Evolutionary conservation across 2,329 filamentous ascomycete species (phyloP).

Genomic region (Aspergillus caelatus): DNA sequence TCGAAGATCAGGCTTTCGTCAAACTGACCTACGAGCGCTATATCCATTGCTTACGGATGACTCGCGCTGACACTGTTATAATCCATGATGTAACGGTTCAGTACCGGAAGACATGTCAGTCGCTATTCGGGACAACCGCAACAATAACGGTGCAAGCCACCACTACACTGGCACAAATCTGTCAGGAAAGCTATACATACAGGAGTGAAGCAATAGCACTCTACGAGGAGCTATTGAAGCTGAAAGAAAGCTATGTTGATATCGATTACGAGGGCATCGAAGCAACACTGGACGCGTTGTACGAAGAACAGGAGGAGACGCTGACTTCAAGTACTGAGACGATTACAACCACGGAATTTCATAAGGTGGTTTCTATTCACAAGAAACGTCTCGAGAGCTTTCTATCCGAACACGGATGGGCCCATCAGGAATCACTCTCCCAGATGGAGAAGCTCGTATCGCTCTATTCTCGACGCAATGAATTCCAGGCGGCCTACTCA

Average conservation of each 20-base stretch:
- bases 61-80: constrained; percentile 32
- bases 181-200: constrained; percentile 41
- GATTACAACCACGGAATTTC: constrained; percentile 32
- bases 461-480: constrained; percentile 38
- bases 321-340: constrained; percentile 26
- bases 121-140: constrained; percentile 36
- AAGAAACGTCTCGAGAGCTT: constrained; percentile 32
- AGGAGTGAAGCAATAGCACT: constrained; percentile 39
- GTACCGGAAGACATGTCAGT: constrained; percentile 38
- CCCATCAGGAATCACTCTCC: constrained; percentile 42
- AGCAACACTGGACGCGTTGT: constrained; percentile 39
- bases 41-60: constrained; percentile 37
- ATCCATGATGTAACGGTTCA: constrained; percentile 40
- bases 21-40: constrained; percentile 39
- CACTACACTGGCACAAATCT: constrained; percentile 39
- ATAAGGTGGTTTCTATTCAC: constrained; percentile 34
- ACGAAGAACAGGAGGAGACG: constrained; percentile 39
- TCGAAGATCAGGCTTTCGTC: constrained; percentile 38
- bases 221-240: constrained; percentile 42
- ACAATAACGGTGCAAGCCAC: constrained; percentile 43
- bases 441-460: constrained; percentile 40
- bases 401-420: constrained; percentile 41
- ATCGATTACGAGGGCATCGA: constrained; percentile 39
- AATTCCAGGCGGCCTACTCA: constrained; percentile 32
- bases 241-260: constrained; percentile 28